phyloP scores from a whole-genome alignment of 139 green algal genomes.

The Pseudopediastrum boryanum region DNA sequence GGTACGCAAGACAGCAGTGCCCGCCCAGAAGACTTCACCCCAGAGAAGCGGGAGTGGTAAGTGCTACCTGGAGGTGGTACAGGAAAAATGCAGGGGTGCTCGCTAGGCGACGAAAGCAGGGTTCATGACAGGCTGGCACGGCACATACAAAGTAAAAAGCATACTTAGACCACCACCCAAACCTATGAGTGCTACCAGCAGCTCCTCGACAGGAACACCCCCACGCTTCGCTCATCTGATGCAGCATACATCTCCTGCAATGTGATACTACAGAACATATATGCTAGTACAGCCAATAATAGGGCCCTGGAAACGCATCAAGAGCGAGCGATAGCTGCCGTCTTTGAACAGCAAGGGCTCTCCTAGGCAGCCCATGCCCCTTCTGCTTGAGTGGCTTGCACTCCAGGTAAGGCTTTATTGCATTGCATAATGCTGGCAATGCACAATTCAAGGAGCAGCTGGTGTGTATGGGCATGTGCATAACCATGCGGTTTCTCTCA shows the following conservation, averaged over 20 bases:
- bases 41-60: conserved; percentile 53
- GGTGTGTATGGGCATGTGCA: no score
- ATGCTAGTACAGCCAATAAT: not conserved
- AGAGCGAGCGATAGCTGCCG: not conserved
- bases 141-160: no score
- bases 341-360: not conserved
- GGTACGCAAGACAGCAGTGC: conserved; percentile 32
- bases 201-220: not conserved
- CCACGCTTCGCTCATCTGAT: not conserved
- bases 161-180: not conserved
- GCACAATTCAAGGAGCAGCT: not conserved
- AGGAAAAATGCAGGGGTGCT: not conserved
- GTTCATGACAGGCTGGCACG: no score
- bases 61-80: not conserved
- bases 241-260: not conserved
- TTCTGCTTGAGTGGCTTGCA: not conserved
- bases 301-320: not conserved
- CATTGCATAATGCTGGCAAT: not conserved
- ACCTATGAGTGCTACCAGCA: not conserved
- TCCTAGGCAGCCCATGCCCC: not conserved
- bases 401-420: not conserved
- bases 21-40: not conserved
- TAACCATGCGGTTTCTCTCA: no score
- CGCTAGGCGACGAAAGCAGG: no score
- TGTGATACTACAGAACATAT: not conserved